Conservation (phyloP, 2,329 filamentous ascomycete genomes). For the Trichoderma gracile region DNA sequence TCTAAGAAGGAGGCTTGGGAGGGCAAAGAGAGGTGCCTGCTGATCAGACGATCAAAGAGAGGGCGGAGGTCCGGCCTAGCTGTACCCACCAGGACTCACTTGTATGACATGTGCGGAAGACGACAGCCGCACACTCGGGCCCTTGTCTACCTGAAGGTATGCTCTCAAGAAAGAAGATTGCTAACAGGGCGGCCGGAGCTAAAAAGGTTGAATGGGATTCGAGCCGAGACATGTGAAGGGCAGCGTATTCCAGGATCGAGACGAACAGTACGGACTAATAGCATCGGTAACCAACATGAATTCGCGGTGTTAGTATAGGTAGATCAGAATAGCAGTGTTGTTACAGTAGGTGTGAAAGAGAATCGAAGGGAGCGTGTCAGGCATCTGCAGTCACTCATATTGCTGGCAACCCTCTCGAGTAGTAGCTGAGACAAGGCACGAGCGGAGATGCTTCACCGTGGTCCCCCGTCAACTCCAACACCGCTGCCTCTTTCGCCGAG, state of each 20-base stretch:
- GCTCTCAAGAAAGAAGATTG: neutral
- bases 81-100: neutral
- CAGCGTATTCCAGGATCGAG: neutral
- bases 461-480: neutral
- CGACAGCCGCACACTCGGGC: too few species aligned
- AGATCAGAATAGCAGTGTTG: neutral
- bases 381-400: too few species aligned
- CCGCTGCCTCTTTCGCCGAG: conserved; percentile 1
- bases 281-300: neutral
- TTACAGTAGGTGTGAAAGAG: too few species aligned
- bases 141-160: neutral
- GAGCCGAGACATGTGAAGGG: neutral
- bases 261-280: neutral
- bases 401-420: neutral
- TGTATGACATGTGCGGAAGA: neutral
- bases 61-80: too few species aligned
- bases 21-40: neutral
- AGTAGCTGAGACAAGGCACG: neutral
- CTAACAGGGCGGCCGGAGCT: conserved; percentile 4
- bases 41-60: conserved; percentile 7
- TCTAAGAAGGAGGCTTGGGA: neutral
- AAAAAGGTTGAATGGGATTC: neutral
- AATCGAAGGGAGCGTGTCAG: too few species aligned
- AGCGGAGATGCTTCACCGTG: neutral
- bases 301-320: neutral